phyloP scores from a whole-genome alignment of 495 filamentous ascomycete species.

The Penicillium parvum region DNA sequence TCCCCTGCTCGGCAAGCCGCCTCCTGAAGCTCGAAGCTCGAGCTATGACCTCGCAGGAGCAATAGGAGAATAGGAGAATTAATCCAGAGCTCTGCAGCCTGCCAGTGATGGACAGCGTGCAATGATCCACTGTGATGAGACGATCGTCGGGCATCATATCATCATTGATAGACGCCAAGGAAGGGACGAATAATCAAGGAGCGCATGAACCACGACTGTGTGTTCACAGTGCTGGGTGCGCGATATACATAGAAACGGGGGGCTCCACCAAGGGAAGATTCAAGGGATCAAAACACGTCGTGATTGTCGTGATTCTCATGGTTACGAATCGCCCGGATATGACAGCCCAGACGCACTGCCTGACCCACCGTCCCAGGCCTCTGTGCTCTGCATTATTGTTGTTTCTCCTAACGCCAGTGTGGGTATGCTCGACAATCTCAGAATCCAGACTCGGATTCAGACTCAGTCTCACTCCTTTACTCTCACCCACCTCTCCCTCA shows the following conservation, averaged over 20 bases:
- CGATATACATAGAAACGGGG: not conserved
- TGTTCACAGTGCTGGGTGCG: not conserved
- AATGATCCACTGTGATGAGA: constrained; percentile 14
- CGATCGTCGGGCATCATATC: constrained; percentile 3
- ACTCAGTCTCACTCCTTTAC: not conserved
- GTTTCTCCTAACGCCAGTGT: not conserved
- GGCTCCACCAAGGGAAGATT: not conserved
- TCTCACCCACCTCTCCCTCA: not conserved
- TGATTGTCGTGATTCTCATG: too few relatives aligned
- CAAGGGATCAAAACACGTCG: constrained; percentile 1
- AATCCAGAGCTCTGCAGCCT: too few relatives aligned
- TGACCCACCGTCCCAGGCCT: too few relatives aligned
- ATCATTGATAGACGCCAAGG: not conserved
- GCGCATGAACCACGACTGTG: not conserved
- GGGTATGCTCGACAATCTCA: not conserved
- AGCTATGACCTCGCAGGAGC: too few relatives aligned
- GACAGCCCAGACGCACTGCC: constrained; percentile 1
- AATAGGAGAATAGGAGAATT: not conserved
- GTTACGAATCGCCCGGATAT: constrained; percentile 17
- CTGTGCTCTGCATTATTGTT: too few relatives aligned
- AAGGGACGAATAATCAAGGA: too few relatives aligned
- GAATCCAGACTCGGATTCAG: not conserved
- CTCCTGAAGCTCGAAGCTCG: constrained; percentile 20
- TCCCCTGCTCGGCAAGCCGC: constrained; percentile 9
- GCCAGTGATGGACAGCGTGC: constrained; percentile 12